Evolutionary conservation across 352 stramenopile species (phyloP), one percentile per base, ranked within the genome.

Genomic region (Aphanomyces euteiches): DNA sequence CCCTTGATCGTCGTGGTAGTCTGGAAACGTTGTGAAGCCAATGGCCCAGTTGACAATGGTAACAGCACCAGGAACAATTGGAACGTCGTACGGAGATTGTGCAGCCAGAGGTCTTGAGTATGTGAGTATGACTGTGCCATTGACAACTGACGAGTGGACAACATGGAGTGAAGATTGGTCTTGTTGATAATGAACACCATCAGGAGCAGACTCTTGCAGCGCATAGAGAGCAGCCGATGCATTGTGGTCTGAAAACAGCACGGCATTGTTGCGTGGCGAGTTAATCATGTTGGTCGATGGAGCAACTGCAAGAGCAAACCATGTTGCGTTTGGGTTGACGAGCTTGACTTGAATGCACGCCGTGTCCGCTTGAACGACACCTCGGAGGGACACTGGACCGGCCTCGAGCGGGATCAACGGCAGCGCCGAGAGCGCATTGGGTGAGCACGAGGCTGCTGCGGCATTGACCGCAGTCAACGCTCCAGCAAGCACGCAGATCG

Each of bases 1-100:
- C 17, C 53, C 53, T 43, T 43, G 56, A 39, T 8, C 56, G 38
- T 66, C 28, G 37, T 66, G 57, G 57, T 66, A 66, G 38, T 40
- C 37, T 12, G 57, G 57, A 40, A 40, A 66, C 12, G 57, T 38
- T 17, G 37, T 19, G 37, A 50, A 50, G 43, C 50, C 50, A 36
- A 58, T 19, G 0, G 50, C 50, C 50, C 50, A 58, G 36, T 58
- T 19, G 50, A 19, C 50, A 58, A 58, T 58, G 50, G 50, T 36
- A 13, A 28, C 7, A 12, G 21, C 21, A 8, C 17, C 13, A 12
- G 43, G 10, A n/a, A n/a, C 10, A n/a, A 50, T 50, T 12, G 50
- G 19, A 17, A 58, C 15, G 3, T 58, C 21, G 50, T 17, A 13
- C 1, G 50, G 50, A 12, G 43, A 12, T 12, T 12, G 10, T 12